Percentiles rank a stretch among this genome's conserved stretches.
These are phyloP conservation scores for Otatea glauca DNA, from an alignment of 176 grass and related monocot genomes.

Conservation along the genomic window DNA sequence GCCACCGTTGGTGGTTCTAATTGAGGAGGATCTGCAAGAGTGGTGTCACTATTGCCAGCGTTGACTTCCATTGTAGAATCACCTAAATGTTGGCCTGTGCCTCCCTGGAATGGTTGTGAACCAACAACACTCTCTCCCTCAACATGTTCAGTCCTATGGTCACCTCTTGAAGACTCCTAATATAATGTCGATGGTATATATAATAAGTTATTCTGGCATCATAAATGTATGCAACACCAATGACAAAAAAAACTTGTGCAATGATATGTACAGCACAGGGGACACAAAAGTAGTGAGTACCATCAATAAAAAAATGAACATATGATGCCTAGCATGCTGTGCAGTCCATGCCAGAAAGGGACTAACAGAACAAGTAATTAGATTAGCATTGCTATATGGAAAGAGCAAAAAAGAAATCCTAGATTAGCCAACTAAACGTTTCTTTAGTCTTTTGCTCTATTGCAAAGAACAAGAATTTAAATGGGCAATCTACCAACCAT, in stretches of 20 bases:
- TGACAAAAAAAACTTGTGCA: conserved; percentile 6
- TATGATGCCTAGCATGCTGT: conserved; percentile 8
- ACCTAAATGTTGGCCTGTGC: conserved; percentile 32
- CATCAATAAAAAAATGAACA: conserved; percentile 16
- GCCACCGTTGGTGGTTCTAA: conserved; percentile 6
- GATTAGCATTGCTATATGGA: conserved; percentile 20
- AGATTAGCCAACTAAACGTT: conserved; percentile 11
- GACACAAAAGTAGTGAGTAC: conserved; percentile 10
- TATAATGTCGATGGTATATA: conserved; percentile 28
- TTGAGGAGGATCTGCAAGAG: conserved; percentile 1
- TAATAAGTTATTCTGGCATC: conserved; percentile 25
- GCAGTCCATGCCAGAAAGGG: neutral
- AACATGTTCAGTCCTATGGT: conserved; percentile 19
- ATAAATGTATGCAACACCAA: conserved; percentile 33
- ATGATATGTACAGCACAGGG: neutral
- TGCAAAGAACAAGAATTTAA: conserved; percentile 36
- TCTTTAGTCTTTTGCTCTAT: neutral
- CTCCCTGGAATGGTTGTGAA: neutral
- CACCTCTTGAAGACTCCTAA: conserved; percentile 45
- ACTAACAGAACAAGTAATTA: conserved; percentile 9
- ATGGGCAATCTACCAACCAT: neutral
- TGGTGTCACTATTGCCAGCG: neutral
- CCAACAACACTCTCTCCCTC: conserved; percentile 24
- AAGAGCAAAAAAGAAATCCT: neutral
- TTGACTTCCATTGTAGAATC: conserved; percentile 48